Evolutionary conservation across 495 filamentous ascomycete genomes (phyloP).

Genomic region (Hyaloscypha hepaticicola): DNA sequence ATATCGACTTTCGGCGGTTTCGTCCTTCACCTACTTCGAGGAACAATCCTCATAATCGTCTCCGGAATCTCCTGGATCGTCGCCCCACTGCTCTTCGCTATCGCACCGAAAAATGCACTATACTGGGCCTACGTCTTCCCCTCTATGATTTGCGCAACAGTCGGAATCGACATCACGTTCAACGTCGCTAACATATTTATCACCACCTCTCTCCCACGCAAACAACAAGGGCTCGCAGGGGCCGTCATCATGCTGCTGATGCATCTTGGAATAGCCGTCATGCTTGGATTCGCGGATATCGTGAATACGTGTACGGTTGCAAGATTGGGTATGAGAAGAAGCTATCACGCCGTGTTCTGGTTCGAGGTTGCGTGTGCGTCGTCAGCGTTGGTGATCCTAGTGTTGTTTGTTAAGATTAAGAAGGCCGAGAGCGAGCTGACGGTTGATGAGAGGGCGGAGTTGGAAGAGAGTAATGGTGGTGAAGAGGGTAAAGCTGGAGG

Average conservation of each 20-base stretch:
- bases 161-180: conserved; percentile 83
- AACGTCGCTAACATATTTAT: conserved; percentile 85
- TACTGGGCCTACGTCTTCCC: conserved; percentile 76
- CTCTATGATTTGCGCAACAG: conserved; percentile 75
- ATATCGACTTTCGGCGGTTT: conserved; percentile 71
- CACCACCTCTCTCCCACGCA: conserved; percentile 67
- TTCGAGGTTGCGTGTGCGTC: conserved; percentile 59
- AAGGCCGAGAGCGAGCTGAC: conserved; percentile 70
- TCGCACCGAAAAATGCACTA: conserved; percentile 60
- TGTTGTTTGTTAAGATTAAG: conserved; percentile 61
- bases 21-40: conserved; percentile 72
- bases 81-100: conserved; percentile 67
- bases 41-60: conserved; percentile 67
- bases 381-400: conserved; percentile 54
- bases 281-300: conserved; percentile 74
- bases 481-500: not conserved
- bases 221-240: conserved; percentile 74
- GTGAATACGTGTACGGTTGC: conserved; percentile 48
- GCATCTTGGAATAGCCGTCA: conserved; percentile 81
- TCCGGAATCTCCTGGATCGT: conserved; percentile 64
- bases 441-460: conserved; percentile 56
- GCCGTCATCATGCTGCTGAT: conserved; percentile 55
- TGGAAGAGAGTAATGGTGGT: conserved; percentile 30
- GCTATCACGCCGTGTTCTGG: conserved; percentile 69
- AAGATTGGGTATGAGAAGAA: conserved; percentile 43